A percentile compares a stretch with the other conserved stretches of the same genome.
phyloP scores from a whole-genome alignment of 2,329 filamentous ascomycete species.

The Venturia oleaginea region DNA sequence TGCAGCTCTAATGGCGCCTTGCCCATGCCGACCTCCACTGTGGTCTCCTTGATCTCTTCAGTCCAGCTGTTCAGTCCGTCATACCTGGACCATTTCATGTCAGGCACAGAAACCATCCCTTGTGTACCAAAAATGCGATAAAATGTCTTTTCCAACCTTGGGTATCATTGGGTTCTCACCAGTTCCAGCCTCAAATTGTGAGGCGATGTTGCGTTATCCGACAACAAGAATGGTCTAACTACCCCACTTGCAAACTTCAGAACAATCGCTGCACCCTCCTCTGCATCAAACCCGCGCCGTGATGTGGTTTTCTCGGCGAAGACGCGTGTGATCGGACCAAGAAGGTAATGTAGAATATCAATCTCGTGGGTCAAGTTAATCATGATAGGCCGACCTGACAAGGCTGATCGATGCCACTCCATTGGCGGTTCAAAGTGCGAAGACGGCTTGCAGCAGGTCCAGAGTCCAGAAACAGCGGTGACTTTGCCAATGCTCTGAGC shows the following conservation, averaged over 20 bases:
- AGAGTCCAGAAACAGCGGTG: conserved; percentile 47
- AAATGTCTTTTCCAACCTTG: conserved; percentile 32
- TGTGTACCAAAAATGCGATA: conserved; percentile 48
- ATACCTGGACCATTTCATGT: conserved; percentile 43
- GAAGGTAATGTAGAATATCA: conserved; percentile 48
- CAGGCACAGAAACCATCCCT: conserved; percentile 45
- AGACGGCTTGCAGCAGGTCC: conserved; percentile 43
- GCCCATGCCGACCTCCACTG: conserved; percentile 23
- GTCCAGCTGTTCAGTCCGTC: conserved; percentile 34
- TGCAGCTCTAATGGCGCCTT: conserved; percentile 45
- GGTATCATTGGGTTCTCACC: conserved; percentile 50
- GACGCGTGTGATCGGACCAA: conserved; percentile 44
- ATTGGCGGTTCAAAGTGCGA: conserved; percentile 41
- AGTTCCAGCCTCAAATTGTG: conserved; percentile 50
- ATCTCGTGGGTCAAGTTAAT: conserved; percentile 56
- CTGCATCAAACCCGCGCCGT: conserved; percentile 39
- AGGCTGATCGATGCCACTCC: conserved; percentile 38
- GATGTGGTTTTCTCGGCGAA: conserved; percentile 40
- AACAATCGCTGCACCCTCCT: conserved; percentile 48
- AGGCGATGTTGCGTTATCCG: conserved; percentile 42
- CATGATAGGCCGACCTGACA: conserved; percentile 40
- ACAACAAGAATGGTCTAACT: conserved; percentile 49
- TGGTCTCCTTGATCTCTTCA: conserved; percentile 27
- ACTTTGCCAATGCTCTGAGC: conserved; percentile 34
- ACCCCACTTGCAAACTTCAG: conserved; percentile 45